Evolutionary conservation across 106 monocot species (phyloP), one percentile per base, ranked within the genome.

Genomic region (Vanilla planifolia): DNA sequence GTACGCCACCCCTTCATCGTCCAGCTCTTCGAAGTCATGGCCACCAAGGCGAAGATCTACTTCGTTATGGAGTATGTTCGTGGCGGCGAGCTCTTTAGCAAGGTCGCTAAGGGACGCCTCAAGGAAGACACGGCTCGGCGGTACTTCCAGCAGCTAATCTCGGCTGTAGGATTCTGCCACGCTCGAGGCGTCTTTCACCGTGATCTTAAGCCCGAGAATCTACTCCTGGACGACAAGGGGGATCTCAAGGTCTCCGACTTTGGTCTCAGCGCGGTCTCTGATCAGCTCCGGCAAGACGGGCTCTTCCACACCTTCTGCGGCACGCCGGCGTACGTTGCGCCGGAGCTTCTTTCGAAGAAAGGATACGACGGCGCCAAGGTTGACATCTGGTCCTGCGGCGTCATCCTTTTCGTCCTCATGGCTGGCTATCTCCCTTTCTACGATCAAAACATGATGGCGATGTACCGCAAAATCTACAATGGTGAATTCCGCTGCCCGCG

Each of bases 171-270:
- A n/a, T 77, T 77, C 71, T 77, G 77, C 77, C 77, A 77, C 47
- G 71, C 77, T 2, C 65, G 77, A 13, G 77, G 77, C 11, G 77
- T 77, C 9, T 77, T 61, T 55, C 77, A 77, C 46, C 79, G 90
- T 6, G 90, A 91, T 50, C 90, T 91, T 68, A 85, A 91, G 61
- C 90, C 85, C 29, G 90, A 91, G 71, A 91, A 91, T 66, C 74
- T 89, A 16, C 71, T 89, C 28, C 68, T 87, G 25, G 82, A 82
- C 65, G 86, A 82, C 2, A 43, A 42, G 17, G 71, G 77, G 0
- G 62, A 77, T 23, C 71, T 77, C 37, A 77, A 77, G 61, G 77
- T 77, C 23, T 71, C 77, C 19, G 77, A 77, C 33, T 77, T 61
- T 21, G 77, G 77, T 33, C 61, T 61, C 43, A 61, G 61, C 61